These are phyloP conservation scores for Trametes coccinea DNA, from an alignment of 768 basidiomycete species.

Conservation along the genomic window DNA sequence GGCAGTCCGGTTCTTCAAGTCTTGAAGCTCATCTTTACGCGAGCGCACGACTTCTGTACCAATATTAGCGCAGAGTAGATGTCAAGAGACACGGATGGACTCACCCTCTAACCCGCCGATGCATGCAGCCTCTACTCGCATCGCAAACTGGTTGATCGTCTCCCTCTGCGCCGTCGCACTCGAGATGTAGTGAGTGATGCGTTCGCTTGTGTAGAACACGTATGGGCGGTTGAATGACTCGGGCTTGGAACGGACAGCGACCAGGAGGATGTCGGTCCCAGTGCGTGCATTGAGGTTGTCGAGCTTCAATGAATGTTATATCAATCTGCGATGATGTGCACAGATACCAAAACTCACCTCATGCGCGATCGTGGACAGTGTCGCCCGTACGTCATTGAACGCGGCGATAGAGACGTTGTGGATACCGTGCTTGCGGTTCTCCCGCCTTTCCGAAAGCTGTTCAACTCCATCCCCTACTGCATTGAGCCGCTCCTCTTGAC, in stretches of 20 bases:
- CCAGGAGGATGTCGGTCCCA: not conserved
- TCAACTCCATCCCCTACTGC: not conserved
- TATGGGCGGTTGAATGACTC: not conserved
- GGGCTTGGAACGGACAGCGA: not conserved
- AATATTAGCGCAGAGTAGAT: no score
- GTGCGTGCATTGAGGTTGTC: not conserved
- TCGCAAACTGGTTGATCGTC: not conserved
- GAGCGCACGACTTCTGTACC: not conserved
- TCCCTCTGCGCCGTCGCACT: not conserved
- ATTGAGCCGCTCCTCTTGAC: not conserved
- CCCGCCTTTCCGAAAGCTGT: not conserved
- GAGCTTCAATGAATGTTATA: not conserved
- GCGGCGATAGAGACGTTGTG: slow-evolving; percentile 6
- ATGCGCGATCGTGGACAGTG: not conserved
- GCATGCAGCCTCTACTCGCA: not conserved
- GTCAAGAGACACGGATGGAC: not conserved
- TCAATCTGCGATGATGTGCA: not conserved
- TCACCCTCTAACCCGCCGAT: not conserved
- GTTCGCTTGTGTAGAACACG: not conserved
- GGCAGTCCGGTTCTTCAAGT: not conserved
- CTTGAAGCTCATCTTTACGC: not conserved
- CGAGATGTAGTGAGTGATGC: not conserved
- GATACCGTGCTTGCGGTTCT: not conserved
- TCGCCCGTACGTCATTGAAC: slow-evolving; percentile 14
- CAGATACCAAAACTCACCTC: not conserved